phyloP scores from a whole-genome alignment of 2,329 filamentous ascomycete species.

The Paraphaeosphaeria sporulosa region DNA sequence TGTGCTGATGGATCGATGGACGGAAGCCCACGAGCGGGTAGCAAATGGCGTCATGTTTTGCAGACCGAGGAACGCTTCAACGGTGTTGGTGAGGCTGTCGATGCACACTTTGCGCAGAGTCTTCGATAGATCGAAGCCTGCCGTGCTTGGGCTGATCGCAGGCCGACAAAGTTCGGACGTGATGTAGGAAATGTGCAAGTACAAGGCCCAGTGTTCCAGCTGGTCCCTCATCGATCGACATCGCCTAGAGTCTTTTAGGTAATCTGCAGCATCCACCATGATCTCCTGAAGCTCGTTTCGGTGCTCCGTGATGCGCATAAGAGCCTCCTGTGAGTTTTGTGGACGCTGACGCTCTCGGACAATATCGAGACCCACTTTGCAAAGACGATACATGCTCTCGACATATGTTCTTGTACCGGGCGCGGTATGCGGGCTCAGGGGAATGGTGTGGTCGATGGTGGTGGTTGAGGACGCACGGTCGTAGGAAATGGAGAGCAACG shows the following conservation, averaged over 20 bases:
- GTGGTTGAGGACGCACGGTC: constrained; percentile 67
- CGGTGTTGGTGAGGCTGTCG: constrained; percentile 62
- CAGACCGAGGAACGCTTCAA: constrained; percentile 68
- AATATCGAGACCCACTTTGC: constrained; percentile 66
- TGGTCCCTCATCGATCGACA: constrained; percentile 61
- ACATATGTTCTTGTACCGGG: constrained; percentile 63
- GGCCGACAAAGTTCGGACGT: constrained; percentile 69
- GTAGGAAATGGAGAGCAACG: constrained; percentile 69
- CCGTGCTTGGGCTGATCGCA: constrained; percentile 62
- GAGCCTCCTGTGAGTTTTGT: constrained; percentile 61
- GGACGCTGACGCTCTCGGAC: constrained; percentile 64
- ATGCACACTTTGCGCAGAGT: constrained; percentile 64
- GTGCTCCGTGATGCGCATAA: constrained; percentile 63
- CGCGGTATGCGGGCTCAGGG: constrained; percentile 50
- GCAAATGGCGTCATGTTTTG: constrained; percentile 59
- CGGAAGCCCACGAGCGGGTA: constrained; percentile 53
- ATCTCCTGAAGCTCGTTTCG: constrained; percentile 65
- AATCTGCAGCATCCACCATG: constrained; percentile 64
- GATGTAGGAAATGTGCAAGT: constrained; percentile 69
- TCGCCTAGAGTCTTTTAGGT: constrained; percentile 62
- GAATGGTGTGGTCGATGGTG: constrained; percentile 57
- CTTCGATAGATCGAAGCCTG: constrained; percentile 53
- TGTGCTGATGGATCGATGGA: constrained; percentile 54
- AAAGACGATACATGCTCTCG: constrained; percentile 64
- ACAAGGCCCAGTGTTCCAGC: constrained; percentile 66